These are phyloP conservation scores for Imleria badia DNA, from an alignment of 768 basidiomycete species.

Conservation along the genomic window DNA sequence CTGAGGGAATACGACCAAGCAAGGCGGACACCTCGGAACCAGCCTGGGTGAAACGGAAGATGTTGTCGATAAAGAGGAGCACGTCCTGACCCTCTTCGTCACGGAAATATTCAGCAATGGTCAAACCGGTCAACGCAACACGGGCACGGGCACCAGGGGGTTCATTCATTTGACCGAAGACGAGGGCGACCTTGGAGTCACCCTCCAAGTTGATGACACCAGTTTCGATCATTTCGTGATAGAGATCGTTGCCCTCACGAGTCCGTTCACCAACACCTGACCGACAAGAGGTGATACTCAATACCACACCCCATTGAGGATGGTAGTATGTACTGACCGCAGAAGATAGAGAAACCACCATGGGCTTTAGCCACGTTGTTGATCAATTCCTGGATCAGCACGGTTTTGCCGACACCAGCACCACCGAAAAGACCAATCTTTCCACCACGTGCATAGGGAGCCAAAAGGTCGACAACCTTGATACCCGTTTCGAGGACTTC, in stretches of 20 bases:
- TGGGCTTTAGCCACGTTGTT: conserved; percentile 99
- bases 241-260: conserved; percentile 99
- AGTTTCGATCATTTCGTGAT: conserved; percentile 99
- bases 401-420: conserved; percentile 99
- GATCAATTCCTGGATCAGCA: conserved; percentile 99
- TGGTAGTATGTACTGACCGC: conserved; percentile 51
- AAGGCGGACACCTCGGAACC: conserved; percentile 99
- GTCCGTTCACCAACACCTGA: conserved; percentile 99
- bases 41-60: conserved; percentile 99
- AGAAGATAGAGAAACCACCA: conserved; percentile 99
- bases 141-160: conserved; percentile 99
- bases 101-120: conserved; percentile 99
- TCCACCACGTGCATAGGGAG: conserved; percentile 99
- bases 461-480: conserved; percentile 99
- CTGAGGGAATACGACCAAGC: conserved; percentile 99
- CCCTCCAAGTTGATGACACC: conserved; percentile 99
- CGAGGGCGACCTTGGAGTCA: conserved; percentile 99
- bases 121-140: conserved; percentile 98
- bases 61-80: conserved; percentile 99
- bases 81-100: conserved; percentile 99
- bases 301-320: not conserved
- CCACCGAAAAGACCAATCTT: conserved; percentile 99
- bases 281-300: conserved; percentile 6
- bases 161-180: conserved; percentile 99
- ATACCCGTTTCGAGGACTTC: conserved; percentile 99